Percentiles rank a stretch among this genome's conserved stretches.
These are phyloP conservation scores for Canavalia gladiata DNA, from an alignment of 306 rosid genomes.

Conservation along the genomic window DNA sequence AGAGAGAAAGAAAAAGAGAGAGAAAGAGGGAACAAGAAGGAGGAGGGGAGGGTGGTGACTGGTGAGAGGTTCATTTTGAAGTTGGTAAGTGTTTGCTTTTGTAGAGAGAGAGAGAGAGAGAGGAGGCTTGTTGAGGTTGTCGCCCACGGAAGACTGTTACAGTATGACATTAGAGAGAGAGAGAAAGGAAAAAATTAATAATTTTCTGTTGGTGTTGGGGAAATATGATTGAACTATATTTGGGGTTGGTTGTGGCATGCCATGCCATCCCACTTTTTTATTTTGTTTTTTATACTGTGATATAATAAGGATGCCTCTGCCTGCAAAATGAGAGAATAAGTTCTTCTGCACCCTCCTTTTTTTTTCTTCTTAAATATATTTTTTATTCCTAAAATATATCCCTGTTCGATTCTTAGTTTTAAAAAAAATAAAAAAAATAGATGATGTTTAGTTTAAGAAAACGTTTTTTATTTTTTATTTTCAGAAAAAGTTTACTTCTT, in stretches of 20 bases:
- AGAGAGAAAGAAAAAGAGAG: constrained; percentile 2
- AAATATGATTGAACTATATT: neutral
- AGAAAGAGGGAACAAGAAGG: constrained; percentile 7
- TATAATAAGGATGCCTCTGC: too few relatives aligned
- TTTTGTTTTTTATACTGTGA: neutral
- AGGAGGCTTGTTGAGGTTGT: constrained; percentile 49
- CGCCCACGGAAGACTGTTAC: constrained; percentile 42
- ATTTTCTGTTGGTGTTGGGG: neutral
- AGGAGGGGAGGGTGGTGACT: neutral
- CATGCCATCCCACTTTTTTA: neutral
- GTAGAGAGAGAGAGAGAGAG: constrained; percentile 38
- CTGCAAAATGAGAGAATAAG: too few relatives aligned
- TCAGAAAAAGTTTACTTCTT: too few relatives aligned
- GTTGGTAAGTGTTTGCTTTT: constrained; percentile 29
- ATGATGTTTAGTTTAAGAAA: too few relatives aligned
- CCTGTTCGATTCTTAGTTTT: too few relatives aligned
- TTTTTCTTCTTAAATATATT: too few relatives aligned
- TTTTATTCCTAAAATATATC: too few relatives aligned
- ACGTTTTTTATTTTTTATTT: too few relatives aligned
- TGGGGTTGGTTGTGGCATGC: constrained; percentile 34
- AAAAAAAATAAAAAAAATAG: too few relatives aligned
- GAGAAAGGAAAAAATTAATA: neutral
- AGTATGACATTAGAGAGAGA: neutral
- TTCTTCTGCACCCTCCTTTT: too few relatives aligned
- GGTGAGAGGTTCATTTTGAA: constrained; percentile 11